Evolutionary conservation across 305 asterid species (phyloP).

Genomic region (Fraxinus platypoda): DNA sequence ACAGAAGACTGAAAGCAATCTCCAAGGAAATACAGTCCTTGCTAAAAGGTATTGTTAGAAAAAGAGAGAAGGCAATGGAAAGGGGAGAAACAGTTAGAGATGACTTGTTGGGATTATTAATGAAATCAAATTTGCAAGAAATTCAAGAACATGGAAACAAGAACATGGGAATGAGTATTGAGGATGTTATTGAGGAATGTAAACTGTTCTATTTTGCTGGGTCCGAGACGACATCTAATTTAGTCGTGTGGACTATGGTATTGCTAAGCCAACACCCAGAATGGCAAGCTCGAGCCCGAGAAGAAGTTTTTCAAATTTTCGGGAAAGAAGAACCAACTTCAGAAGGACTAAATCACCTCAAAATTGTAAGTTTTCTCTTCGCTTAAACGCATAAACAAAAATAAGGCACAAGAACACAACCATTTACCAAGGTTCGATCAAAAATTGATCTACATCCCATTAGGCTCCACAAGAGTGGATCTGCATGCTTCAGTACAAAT

Average conservation of each 20-base stretch:
- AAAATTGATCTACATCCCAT: not conserved
- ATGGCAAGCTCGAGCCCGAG: slow-evolving; percentile 45
- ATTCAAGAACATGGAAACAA: slow-evolving; percentile 31
- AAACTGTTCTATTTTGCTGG: slow-evolving; percentile 44
- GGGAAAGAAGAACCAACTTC: slow-evolving; percentile 29
- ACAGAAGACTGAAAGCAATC: slow-evolving; percentile 34
- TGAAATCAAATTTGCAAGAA: slow-evolving; percentile 39
- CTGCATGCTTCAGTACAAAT: not conserved
- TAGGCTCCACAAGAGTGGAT: not conserved
- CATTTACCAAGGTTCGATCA: not conserved
- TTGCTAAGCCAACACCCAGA: slow-evolving; percentile 28
- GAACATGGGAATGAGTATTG: slow-evolving; percentile 35
- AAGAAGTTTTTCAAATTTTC: slow-evolving; percentile 33
- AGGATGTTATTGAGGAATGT: slow-evolving; percentile 41
- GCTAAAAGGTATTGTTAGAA: slow-evolving; percentile 30
- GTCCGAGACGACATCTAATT: slow-evolving; percentile 37
- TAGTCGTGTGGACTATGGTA: slow-evolving; percentile 39
- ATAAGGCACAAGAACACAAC: not conserved
- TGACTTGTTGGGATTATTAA: slow-evolving; percentile 44
- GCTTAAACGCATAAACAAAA: not conserved
- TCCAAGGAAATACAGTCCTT: slow-evolving; percentile 30
- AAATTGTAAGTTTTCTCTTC: slow-evolving; percentile 25
- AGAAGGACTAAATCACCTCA: slow-evolving; percentile 38
- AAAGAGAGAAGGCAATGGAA: slow-evolving; percentile 33
- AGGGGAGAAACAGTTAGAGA: slow-evolving; percentile 25